A percentile compares a stretch with the other conserved stretches of the same genome.
phyloP scores from a whole-genome alignment of 1,284 basidiomycete genomes.

The Ustilago bromivora region DNA sequence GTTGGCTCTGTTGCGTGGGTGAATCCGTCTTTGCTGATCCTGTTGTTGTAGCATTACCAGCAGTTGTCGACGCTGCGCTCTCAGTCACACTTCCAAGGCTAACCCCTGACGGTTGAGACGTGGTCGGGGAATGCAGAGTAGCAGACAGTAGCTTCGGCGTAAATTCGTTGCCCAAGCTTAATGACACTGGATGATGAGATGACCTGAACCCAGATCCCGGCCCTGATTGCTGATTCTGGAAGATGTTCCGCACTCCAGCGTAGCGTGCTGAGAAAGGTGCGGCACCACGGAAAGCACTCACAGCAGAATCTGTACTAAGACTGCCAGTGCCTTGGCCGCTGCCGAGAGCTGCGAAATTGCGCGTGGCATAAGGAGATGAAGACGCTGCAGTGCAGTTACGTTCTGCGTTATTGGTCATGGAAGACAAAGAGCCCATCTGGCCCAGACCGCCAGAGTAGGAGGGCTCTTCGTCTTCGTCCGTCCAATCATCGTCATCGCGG shows the following conservation, averaged over 20 bases:
- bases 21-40: conserved; percentile 4
- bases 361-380: conserved; percentile 36
- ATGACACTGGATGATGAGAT: conserved; percentile 21
- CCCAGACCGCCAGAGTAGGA: conserved; percentile 59
- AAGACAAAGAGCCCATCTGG: conserved; percentile 51
- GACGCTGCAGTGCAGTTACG: not conserved
- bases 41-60: not conserved
- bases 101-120: not conserved
- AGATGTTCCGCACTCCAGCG: conserved; percentile 53
- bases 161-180: conserved; percentile 55
- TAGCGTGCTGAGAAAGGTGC: conserved; percentile 41
- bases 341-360: conserved; percentile 32
- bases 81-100: conserved; percentile 9
- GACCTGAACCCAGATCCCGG: conserved; percentile 17
- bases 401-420: conserved; percentile 9
- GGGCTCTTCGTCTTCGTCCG: conserved; percentile 63
- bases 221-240: conserved; percentile 28
- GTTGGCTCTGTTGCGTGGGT: conserved; percentile 1
- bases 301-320: conserved; percentile 2
- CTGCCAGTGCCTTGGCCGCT: conserved; percentile 8
- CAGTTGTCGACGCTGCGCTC: not conserved
- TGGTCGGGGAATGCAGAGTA: conserved; percentile 29
- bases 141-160: conserved; percentile 45
- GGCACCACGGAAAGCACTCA: conserved; percentile 19
- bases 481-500: conserved; percentile 59